Evolutionary conservation across 2,329 filamentous ascomycete species (phyloP).

Genomic region (Pleurostoma richardsiae): DNA sequence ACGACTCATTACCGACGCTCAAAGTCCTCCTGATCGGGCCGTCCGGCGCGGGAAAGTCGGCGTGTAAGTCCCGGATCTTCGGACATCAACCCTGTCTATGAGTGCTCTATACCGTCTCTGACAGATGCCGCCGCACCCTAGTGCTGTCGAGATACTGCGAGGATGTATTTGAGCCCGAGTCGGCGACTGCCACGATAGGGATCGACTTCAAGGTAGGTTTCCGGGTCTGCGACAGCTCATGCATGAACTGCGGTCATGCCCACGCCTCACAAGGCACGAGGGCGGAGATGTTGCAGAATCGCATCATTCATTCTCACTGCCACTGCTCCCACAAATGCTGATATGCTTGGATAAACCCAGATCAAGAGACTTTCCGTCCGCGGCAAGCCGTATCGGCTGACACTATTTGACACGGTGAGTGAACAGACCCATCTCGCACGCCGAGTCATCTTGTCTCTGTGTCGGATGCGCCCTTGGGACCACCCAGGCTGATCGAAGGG

Average conservation of each 20-base stretch:
- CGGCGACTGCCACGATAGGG: constrained; percentile 49
- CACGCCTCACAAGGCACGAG: too few relatives aligned
- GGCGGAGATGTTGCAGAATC: too few relatives aligned
- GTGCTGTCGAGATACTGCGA: constrained; percentile 52
- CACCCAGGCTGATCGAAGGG: background rate
- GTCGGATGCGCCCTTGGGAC: too few relatives aligned
- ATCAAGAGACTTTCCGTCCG: constrained; percentile 47
- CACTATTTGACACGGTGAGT: constrained; percentile 46
- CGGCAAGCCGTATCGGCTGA: constrained; percentile 45
- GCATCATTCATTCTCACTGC: too few relatives aligned
- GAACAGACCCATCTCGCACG: background rate
- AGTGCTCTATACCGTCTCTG: constrained; percentile 1
- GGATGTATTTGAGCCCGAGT: constrained; percentile 51
- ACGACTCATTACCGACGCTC: constrained; percentile 41
- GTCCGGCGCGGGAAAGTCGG: constrained; percentile 51
- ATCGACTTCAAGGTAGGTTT: constrained; percentile 48
- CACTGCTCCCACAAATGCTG: background rate
- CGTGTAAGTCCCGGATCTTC: constrained; percentile 30
- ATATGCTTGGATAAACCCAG: constrained; percentile 18
- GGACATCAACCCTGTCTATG: background rate
- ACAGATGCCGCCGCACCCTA: constrained; percentile 15
- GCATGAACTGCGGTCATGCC: too few relatives aligned
- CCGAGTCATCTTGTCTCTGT: background rate
- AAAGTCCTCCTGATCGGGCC: constrained; percentile 52
- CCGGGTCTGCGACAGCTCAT: background rate